phyloP scores from a whole-genome alignment of 2,329 filamentous ascomycete genomes.

The Dichotomopilus funicola region DNA sequence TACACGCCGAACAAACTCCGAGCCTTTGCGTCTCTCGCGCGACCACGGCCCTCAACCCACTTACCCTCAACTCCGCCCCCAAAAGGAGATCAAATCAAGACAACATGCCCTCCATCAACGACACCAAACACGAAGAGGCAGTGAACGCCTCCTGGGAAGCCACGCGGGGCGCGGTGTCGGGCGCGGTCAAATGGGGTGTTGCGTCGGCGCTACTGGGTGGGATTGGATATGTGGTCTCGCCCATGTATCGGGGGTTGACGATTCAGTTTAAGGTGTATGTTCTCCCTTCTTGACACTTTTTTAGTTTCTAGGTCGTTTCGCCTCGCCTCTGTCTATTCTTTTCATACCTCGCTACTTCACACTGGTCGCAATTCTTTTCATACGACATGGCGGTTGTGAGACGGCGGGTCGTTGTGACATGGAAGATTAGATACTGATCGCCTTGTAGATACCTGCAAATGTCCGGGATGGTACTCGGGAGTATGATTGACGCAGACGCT shows the following conservation, averaged over 20 bases:
- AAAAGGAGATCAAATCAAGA: too few species aligned
- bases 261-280: constrained; percentile 71
- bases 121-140: constrained; percentile 44
- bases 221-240: constrained; percentile 57
- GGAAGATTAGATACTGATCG: neutral
- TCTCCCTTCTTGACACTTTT: neutral
- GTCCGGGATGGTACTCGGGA: constrained; percentile 76
- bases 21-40: too few species aligned
- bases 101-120: constrained; percentile 18
- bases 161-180: constrained; percentile 56
- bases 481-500: constrained; percentile 68
- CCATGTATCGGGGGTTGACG: constrained; percentile 65
- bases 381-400: neutral
- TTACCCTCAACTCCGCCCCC: too few species aligned
- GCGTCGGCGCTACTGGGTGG: constrained; percentile 56
- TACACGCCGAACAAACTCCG: too few species aligned
- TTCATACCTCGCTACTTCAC: neutral
- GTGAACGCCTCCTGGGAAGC: constrained; percentile 67
- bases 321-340: neutral
- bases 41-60: too few species aligned
- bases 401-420: neutral
- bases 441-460: constrained; percentile 67
- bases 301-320: neutral
- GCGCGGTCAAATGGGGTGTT: constrained; percentile 68
- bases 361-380: neutral